Conservation (phyloP, 106 monocot genomes). For the Dendrobium nobile region DNA sequence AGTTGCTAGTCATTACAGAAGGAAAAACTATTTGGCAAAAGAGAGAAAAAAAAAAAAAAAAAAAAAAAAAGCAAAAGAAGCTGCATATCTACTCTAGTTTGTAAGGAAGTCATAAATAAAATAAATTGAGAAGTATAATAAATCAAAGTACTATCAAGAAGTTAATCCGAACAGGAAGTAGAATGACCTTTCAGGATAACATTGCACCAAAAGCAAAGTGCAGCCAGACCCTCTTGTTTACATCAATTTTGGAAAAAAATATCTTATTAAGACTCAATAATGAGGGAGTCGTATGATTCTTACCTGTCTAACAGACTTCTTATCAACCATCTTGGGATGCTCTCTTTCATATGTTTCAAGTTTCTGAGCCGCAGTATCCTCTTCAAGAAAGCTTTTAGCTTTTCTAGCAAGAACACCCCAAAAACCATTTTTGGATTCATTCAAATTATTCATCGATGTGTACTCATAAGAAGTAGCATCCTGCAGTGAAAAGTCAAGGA, state of each 20-base stretch:
- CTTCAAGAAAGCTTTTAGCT: conserved; percentile 67
- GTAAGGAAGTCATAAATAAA: not conserved
- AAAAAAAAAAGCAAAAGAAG: not conserved
- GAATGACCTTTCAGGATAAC: not conserved
- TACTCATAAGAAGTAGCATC: conserved; percentile 40
- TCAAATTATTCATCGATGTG: conserved; percentile 51
- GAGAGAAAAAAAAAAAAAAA: not conserved
- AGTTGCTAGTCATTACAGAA: not conserved
- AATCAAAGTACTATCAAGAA: not conserved
- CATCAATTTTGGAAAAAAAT: not conserved
- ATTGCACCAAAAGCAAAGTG: not conserved
- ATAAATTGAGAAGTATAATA: not conserved
- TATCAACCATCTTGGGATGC: conserved; percentile 15
- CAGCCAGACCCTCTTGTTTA: not conserved
- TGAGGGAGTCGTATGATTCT: not conserved
- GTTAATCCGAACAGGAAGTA: not conserved
- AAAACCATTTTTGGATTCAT: conserved; percentile 61
- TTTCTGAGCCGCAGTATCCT: conserved; percentile 27
- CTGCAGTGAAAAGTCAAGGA: conserved; percentile 23
- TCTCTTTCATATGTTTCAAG: conserved; percentile 25
- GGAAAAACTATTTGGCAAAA: not conserved
- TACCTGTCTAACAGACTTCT: conserved; percentile 37
- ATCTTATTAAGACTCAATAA: not conserved
- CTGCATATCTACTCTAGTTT: not conserved
- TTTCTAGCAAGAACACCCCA: conserved; percentile 71